A percentile compares a stretch with the other conserved stretches of the same genome.
These are phyloP conservation scores for Ophiostoma pallidulum DNA, from an alignment of 2,329 filamentous ascomycete genomes.

Conservation along the genomic window DNA sequence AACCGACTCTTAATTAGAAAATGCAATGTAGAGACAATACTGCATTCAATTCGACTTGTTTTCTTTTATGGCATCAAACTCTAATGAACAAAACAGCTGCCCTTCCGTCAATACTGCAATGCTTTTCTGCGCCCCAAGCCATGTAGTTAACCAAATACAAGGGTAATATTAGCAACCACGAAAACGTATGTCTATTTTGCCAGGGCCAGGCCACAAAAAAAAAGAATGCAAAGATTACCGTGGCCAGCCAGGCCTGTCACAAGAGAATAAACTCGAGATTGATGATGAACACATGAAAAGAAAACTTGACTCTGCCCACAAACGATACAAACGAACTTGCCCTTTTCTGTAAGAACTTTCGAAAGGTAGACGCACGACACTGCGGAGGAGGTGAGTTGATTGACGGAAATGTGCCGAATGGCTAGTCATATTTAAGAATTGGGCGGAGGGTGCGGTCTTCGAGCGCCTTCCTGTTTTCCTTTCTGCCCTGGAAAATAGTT, in stretches of 20 bases:
- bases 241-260: too few species aligned
- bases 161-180: too few species aligned
- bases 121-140: background rate
- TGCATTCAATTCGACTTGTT: background rate
- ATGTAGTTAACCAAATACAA: constrained; percentile 5
- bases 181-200: too few species aligned
- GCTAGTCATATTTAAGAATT: constrained; percentile 3
- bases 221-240: background rate
- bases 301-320: too few species aligned
- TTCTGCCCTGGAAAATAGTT: constrained; percentile 13
- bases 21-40: background rate
- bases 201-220: background rate
- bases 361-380: background rate
- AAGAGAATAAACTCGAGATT: background rate
- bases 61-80: background rate
- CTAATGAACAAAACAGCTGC: background rate
- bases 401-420: background rate
- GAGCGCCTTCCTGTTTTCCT: constrained; percentile 6
- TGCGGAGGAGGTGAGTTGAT: background rate
- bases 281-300: background rate
- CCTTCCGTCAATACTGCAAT: background rate
- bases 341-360: too few species aligned
- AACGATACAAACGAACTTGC: too few species aligned
- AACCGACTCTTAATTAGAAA: too few species aligned
- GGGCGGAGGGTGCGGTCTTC: background rate